phyloP scores from a whole-genome alignment of 148 eudicot genomes.

The Dysphania ambrosioides region DNA sequence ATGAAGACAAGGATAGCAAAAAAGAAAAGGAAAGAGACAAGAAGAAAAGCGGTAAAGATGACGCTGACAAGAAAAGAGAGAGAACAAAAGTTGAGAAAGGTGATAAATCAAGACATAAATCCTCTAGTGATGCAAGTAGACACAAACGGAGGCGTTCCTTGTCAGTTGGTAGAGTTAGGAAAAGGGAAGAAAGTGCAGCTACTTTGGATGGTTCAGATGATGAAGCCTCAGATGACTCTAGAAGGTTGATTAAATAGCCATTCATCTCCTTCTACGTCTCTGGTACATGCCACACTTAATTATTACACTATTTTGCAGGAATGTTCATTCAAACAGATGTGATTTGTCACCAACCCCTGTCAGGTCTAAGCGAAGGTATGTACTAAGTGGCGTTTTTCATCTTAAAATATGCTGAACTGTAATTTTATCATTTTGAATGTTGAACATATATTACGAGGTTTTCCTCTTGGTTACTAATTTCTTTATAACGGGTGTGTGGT shows the following conservation, averaged over 20 bases:
- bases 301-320: slow-evolving; percentile 48
- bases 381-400: not conserved
- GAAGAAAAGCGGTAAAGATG: slow-evolving; percentile 52
- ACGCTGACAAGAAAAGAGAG: slow-evolving; percentile 51
- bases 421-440: not conserved
- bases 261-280: not conserved
- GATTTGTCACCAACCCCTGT: slow-evolving; percentile 72
- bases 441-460: not conserved
- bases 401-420: not conserved
- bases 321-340: slow-evolving; percentile 42
- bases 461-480: not conserved
- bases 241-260: slow-evolving; percentile 48
- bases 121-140: slow-evolving; percentile 48
- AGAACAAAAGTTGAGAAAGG: slow-evolving; percentile 51
- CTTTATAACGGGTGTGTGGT: slow-evolving; percentile 1
- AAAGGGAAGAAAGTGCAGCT: slow-evolving; percentile 44
- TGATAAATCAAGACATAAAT: slow-evolving; percentile 60
- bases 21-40: slow-evolving; percentile 49
- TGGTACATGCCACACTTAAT: not conserved
- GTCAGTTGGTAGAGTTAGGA: slow-evolving; percentile 63
- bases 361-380: slow-evolving; percentile 81
- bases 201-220: slow-evolving; percentile 56
- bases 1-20: slow-evolving; percentile 50
- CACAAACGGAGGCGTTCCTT: slow-evolving; percentile 66
- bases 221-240: slow-evolving; percentile 62